phyloP scores from a whole-genome alignment of 208 protist genomes.

The Leishmania guyanensis region DNA sequence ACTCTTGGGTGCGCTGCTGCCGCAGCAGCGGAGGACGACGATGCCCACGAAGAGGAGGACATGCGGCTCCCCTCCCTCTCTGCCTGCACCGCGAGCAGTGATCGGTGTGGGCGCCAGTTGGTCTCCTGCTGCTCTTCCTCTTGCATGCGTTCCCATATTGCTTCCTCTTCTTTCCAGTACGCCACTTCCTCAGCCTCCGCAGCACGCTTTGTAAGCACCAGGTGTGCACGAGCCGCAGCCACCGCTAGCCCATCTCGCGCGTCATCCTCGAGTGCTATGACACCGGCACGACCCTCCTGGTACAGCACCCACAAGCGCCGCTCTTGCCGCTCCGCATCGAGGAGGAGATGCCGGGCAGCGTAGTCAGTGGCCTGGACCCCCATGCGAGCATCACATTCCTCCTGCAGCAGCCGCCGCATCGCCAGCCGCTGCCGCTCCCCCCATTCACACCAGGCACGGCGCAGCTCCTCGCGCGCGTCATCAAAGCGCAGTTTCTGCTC shows the following conservation, averaged over 20 bases:
- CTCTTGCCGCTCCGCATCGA: conserved; percentile 7
- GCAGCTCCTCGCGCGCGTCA: conserved; percentile 12
- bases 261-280: conserved; percentile 20
- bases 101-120: no score
- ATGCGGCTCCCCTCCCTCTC: neutral
- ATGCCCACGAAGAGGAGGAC: neutral
- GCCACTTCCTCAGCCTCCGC: conserved; percentile 38
- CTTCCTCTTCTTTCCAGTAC: conserved; percentile 45
- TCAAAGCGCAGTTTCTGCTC: conserved; percentile 21
- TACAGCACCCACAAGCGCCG: conserved; percentile 5
- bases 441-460: conserved; percentile 20
- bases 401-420: conserved; percentile 32
- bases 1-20: neutral
- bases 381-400: conserved; percentile 48
- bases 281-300: conserved; percentile 18
- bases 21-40: conserved; percentile 3
- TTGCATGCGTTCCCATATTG: conserved; percentile 25
- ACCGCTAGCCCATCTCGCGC: conserved; percentile 19
- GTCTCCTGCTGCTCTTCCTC: conserved; percentile 14
- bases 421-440: conserved; percentile 30
- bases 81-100: neutral
- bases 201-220: conserved; percentile 22
- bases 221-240: conserved; percentile 23
- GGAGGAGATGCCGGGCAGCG: conserved; percentile 4
- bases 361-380: conserved; percentile 41